Percentiles rank a stretch among this genome's conserved stretches.
These are phyloP conservation scores for Ustanciosporium gigantosporum DNA, from an alignment of 1,284 basidiomycete species.

Conservation along the genomic window DNA sequence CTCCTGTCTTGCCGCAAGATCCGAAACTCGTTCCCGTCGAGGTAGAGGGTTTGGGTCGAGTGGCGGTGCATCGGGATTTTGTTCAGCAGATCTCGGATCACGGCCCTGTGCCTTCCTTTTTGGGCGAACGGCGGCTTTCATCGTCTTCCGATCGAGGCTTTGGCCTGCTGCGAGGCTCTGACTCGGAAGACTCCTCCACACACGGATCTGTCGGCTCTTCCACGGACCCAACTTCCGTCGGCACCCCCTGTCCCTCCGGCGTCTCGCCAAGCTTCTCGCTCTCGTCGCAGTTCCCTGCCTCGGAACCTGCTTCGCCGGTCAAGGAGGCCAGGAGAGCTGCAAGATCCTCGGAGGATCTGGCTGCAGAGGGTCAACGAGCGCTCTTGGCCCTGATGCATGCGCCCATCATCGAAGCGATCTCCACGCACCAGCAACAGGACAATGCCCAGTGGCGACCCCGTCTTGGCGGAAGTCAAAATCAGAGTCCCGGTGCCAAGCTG, in stretches of 20 bases:
- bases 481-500: slow-evolving; percentile 4
- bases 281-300: slow-evolving; percentile 42
- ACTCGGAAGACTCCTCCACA: slow-evolving; percentile 36
- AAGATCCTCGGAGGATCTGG: slow-evolving; percentile 3
- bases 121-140: slow-evolving; percentile 10
- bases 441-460: slow-evolving; percentile 16
- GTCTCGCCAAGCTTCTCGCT: slow-evolving; percentile 41
- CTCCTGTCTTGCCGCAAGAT: slow-evolving; percentile 9
- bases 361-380: slow-evolving; percentile 13
- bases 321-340: slow-evolving; percentile 12
- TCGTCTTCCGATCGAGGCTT: slow-evolving; percentile 19
- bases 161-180: slow-evolving; percentile 19
- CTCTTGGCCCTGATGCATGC: slow-evolving; percentile 13
- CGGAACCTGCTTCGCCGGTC: slow-evolving; percentile 32
- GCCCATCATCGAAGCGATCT: not conserved
- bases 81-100: slow-evolving; percentile 34
- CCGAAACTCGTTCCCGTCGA: slow-evolving; percentile 37
- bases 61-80: slow-evolving; percentile 34
- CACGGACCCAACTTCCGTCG: slow-evolving; percentile 33
- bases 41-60: slow-evolving; percentile 35
- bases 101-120: slow-evolving; percentile 6
- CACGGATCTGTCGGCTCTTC: slow-evolving; percentile 30
- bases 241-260: slow-evolving; percentile 35
- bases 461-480: slow-evolving; percentile 20
- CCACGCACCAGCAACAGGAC: slow-evolving; percentile 3